Evolutionary conservation across 169 alveolate species (phyloP), one percentile per base, ranked within the genome.

Genomic region (Plasmodium gaboni): DNA sequence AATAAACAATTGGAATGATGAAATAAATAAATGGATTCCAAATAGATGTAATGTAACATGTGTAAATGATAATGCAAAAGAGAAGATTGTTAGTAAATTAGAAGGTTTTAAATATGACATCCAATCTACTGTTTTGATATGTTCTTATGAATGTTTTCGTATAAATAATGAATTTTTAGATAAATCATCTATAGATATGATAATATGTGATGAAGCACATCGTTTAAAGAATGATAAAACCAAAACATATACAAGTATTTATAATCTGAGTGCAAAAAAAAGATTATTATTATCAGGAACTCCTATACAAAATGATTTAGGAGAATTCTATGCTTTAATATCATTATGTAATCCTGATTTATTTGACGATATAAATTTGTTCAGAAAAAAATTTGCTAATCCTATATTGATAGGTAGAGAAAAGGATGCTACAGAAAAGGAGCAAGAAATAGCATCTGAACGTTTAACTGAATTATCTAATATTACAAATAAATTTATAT

Each of bases 151-250:
- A 73, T 94, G 98, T 28, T 97, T 97, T 93, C 93, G 98, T 53
- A 94, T 92, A 74, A 97, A 97, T 85, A 95, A 90, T 13, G 93
- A 92, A 13, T 85, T 87, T 12, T 89, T 97, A 19, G 97, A 96
- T 22, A 97, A 97, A 42, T 97, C 95, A 10, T 97, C 98, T n/a
- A 95, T 96, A 72, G 99, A 98, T 88, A 93, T 97, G 76, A 88
- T 98, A 42, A 96, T 98, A 44, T 97, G 99, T 83, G 99, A 98
- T 87, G 99, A 98, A 88, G 99, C 99, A 15, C 99, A 98, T 80
- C 95, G 97, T 51, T 93, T 98, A 65, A 98, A 98, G 89, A 98
- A 98, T 70, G 98, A 96, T 73, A 96, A 94, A 48, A 97, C 98
- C 17, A 96, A 95, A 90, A 97, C 99, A 24, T 89, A 98, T 44